Evolutionary conservation across 1,284 basidiomycete genomes (phyloP), one percentile per base, ranked within the genome.

Genomic region (Cryptococcus sp.): DNA sequence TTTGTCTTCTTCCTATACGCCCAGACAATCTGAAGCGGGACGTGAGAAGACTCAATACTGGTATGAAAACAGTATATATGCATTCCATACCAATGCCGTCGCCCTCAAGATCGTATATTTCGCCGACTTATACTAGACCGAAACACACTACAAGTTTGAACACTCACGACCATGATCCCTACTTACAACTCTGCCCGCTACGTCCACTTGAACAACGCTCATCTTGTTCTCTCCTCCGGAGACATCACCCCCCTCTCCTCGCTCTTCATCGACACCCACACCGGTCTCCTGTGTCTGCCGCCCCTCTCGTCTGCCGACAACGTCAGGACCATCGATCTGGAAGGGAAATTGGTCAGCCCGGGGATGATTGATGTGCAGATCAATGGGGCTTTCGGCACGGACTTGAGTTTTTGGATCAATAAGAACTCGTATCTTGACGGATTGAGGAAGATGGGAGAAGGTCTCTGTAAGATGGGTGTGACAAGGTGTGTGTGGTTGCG

Each of bases 381-480:
- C 57, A 69, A 95, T 65, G 91, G 91, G 49, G 91, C 86, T 7
- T 95, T 90, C 73, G 87, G 87, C 16, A 87, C 93, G 66, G 91
- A 95, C 75, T 0, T 91, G 90, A 0, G 91, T 93, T 72, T 82
- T 91, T 44, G 81, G 83, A 24, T 90, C 90, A 7, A 86, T 92
- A 8, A 83, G 89, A 80, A 79, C 81, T 11, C 82, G 85, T 15
- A 82, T 92, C 12, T 76, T 78, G 15, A 80, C 83, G 57, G 79
- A 89, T 45, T 79, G 77, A 36, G 79, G 82, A 61, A 80, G 86
- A 56, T 89, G 89, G 0, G 81, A 91, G 16, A 82, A 85, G 3
- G 86, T 89, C 70, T 89, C 70, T 16, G 88, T 93, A 53, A 91
- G 91, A 0, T 91, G 94, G 77, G 90, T 86, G 87, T 88, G 55